Conservation (phyloP, 1,284 basidiomycete genomes). For the Ganoderma resinaceum region DNA sequence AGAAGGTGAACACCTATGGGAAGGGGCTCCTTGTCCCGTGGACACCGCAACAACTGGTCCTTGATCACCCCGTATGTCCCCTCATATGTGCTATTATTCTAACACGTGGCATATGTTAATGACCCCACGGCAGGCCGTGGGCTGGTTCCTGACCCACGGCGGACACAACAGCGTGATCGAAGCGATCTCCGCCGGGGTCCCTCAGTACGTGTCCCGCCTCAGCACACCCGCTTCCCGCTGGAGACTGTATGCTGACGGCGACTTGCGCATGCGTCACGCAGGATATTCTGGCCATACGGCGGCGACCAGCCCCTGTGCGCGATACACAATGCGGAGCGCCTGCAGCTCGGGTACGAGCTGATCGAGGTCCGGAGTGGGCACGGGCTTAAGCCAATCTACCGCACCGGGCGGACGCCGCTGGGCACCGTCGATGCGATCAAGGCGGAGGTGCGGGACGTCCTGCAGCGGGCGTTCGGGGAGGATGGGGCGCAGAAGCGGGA, state of each 20-base stretch:
- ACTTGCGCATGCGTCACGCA: neutral
- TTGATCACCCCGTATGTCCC: slow-evolving; percentile 32
- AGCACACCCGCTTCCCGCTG: neutral
- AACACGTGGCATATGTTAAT: neutral
- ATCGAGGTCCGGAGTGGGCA: slow-evolving; percentile 36
- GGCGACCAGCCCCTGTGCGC: slow-evolving; percentile 37
- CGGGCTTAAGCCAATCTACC: slow-evolving; percentile 31
- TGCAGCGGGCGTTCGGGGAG: slow-evolving; percentile 30
- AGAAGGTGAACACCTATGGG: slow-evolving; percentile 24
- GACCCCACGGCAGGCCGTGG: slow-evolving; percentile 24
- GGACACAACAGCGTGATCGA: slow-evolving; percentile 35
- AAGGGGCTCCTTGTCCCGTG: slow-evolving; percentile 29
- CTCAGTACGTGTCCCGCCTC: slow-evolving; percentile 19
- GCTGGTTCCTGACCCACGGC: slow-evolving; percentile 35
- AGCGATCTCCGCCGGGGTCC: slow-evolving; percentile 27
- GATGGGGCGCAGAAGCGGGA: slow-evolving; percentile 31
- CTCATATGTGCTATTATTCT: neutral
- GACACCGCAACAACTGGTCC: slow-evolving; percentile 34
- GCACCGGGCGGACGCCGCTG: slow-evolving; percentile 26
- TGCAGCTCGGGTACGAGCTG: slow-evolving; percentile 38
- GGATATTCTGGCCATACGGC: slow-evolving; percentile 34
- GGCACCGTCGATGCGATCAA: slow-evolving; percentile 34
- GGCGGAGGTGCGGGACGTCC: slow-evolving; percentile 25
- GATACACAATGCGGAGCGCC: slow-evolving; percentile 22
- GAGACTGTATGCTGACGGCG: neutral